A percentile compares a stretch with the other conserved stretches of the same genome.
phyloP scores from a whole-genome alignment of 768 basidiomycete species.

The Lentinus tigrinus region DNA sequence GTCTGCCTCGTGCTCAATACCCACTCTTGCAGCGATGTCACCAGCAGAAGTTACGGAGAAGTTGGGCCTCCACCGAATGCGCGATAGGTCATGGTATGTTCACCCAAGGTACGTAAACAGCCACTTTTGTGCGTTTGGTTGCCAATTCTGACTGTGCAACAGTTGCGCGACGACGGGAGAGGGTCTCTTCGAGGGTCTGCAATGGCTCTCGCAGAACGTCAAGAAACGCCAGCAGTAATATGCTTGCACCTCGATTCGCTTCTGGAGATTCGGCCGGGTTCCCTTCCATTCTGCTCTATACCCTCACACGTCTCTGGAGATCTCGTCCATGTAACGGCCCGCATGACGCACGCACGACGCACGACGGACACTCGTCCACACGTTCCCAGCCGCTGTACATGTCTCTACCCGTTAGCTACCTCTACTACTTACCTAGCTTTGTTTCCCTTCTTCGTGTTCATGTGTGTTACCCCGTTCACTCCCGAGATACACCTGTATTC shows the following conservation, averaged over 20 bases:
- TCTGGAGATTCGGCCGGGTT: slow-evolving; percentile 29
- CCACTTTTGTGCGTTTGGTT: neutral
- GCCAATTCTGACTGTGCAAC: neutral
- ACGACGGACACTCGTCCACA: slow-evolving; percentile 33
- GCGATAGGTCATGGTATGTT: slow-evolving; percentile 98
- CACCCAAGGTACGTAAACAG: slow-evolving; percentile 79
- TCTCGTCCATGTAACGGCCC: slow-evolving; percentile 30
- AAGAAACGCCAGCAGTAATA: slow-evolving; percentile 82
- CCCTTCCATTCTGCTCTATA: slow-evolving; percentile 31
- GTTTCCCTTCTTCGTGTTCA: neutral
- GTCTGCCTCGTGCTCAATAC: neutral
- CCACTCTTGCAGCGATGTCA: slow-evolving; percentile 76
- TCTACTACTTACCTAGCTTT: slow-evolving; percentile 16
- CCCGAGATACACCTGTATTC: slow-evolving; percentile 30
- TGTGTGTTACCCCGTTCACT: slow-evolving; percentile 19
- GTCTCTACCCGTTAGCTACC: slow-evolving; percentile 4
- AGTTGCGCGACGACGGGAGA: slow-evolving; percentile 97
- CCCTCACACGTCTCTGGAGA: slow-evolving; percentile 24
- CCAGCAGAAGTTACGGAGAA: slow-evolving; percentile 99
- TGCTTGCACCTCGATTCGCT: slow-evolving; percentile 13
- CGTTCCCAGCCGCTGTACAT: slow-evolving; percentile 14
- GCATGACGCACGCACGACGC: slow-evolving; percentile 32
- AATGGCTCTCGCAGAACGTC: slow-evolving; percentile 97
- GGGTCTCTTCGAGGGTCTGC: slow-evolving; percentile 94
- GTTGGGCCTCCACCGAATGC: slow-evolving; percentile 92